Percentiles rank a stretch among this genome's conserved stretches.
phyloP scores from a whole-genome alignment of 2,329 filamentous ascomycete species.

The Alternaria arbusti region DNA sequence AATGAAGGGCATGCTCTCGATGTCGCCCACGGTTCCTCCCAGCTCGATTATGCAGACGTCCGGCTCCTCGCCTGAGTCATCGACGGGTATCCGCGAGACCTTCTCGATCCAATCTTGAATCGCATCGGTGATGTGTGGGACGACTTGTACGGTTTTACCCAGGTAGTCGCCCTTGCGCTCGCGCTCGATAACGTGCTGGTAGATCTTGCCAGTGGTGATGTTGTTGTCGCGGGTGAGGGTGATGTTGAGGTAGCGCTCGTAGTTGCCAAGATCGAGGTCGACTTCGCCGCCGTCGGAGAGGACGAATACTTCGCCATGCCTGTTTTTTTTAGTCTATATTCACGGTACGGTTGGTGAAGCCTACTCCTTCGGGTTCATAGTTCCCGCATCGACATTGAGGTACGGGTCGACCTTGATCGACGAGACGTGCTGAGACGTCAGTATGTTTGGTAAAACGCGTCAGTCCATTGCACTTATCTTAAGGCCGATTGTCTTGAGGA shows the following conservation, averaged over 20 bases:
- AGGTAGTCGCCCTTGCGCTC: constrained; percentile 79
- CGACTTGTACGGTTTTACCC: constrained; percentile 86
- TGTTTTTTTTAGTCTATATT: constrained; percentile 41
- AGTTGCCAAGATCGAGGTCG: constrained; percentile 77
- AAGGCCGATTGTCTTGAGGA: constrained; percentile 81
- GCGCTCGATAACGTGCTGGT: constrained; percentile 82
- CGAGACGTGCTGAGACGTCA: constrained; percentile 60
- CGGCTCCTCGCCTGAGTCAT: constrained; percentile 80
- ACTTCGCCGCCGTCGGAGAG: constrained; percentile 81
- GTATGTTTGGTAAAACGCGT: constrained; percentile 24
- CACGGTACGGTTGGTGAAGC: constrained; percentile 32
- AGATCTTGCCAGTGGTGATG: constrained; percentile 97
- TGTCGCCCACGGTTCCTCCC: constrained; percentile 76
- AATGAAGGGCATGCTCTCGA: constrained; percentile 86
- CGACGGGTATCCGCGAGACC: constrained; percentile 83
- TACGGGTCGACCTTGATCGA: constrained; percentile 76
- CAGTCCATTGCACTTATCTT: constrained; percentile 64
- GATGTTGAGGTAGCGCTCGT: constrained; percentile 81
- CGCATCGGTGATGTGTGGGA: constrained; percentile 88
- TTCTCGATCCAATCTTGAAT: constrained; percentile 93
- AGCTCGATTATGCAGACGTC: constrained; percentile 89
- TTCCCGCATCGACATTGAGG: constrained; percentile 78
- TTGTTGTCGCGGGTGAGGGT: constrained; percentile 87
- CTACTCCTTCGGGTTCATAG: constrained; percentile 71
- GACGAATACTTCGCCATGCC: constrained; percentile 89